These are phyloP conservation scores for Chrysopogon serrulatus DNA, from an alignment of 176 grass and related monocot species.

Conservation along the genomic window DNA sequence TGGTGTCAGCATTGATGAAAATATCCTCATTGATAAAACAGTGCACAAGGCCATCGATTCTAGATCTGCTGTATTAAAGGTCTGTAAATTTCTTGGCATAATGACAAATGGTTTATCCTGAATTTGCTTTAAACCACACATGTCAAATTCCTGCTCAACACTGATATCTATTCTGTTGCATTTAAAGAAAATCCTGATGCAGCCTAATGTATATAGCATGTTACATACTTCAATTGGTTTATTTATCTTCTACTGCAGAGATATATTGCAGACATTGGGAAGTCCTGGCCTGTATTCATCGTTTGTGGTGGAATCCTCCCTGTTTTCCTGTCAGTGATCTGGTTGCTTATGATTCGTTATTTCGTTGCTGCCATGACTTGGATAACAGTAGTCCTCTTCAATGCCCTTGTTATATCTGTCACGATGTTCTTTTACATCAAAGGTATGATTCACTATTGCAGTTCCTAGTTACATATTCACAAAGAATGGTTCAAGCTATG, in stretches of 20 bases:
- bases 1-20: slow-evolving; percentile 83
- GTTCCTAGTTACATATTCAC: background rate
- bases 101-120: slow-evolving; percentile 7
- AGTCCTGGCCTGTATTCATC: slow-evolving; percentile 94
- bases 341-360: slow-evolving; percentile 97
- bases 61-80: slow-evolving; percentile 89
- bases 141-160: background rate
- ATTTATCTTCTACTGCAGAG: slow-evolving; percentile 57
- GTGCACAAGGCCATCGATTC: slow-evolving; percentile 86
- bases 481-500: background rate
- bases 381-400: slow-evolving; percentile 95
- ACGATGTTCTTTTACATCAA: slow-evolving; percentile 96
- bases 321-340: slow-evolving; percentile 79
- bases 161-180: background rate
- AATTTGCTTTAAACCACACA: background rate
- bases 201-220: background rate
- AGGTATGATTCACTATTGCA: slow-evolving; percentile 39
- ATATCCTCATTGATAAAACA: slow-evolving; percentile 92
- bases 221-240: background rate
- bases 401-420: slow-evolving; percentile 86
- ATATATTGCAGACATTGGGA: slow-evolving; percentile 94
- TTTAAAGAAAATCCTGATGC: slow-evolving; percentile 8
- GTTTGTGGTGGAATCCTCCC: slow-evolving; percentile 97
- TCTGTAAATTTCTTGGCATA: slow-evolving; percentile 11
- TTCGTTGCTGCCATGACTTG: slow-evolving; percentile 96